Conservation (phyloP, 441 rosid genomes). For the Iberis amara region DNA sequence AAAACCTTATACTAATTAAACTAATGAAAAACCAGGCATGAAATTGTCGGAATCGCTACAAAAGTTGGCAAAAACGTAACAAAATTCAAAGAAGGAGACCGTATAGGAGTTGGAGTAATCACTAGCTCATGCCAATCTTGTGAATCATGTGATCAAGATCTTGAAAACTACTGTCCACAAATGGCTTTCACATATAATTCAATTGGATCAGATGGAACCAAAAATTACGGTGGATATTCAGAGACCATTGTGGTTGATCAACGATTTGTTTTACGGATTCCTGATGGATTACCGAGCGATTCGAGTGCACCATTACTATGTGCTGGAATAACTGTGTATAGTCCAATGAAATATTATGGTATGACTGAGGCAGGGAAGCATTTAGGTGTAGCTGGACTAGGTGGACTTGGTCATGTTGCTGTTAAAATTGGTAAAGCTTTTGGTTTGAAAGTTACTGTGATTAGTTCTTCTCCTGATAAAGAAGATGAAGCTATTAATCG, state of each 20-base stretch:
- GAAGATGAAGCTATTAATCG: conserved; percentile 51
- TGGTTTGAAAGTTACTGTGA: conserved; percentile 66
- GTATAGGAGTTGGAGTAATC: conserved; percentile 60
- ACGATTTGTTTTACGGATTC: conserved; percentile 31
- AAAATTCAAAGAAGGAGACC: conserved; percentile 53
- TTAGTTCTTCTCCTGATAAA: conserved; percentile 60
- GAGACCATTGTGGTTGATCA: conserved; percentile 52
- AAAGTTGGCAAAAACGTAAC: conserved; percentile 50
- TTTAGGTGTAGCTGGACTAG: conserved; percentile 59
- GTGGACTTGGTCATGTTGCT: conserved; percentile 71
- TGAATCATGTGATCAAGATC: conserved; percentile 44
- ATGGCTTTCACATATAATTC: conserved; percentile 51
- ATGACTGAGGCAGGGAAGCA: conserved; percentile 40
- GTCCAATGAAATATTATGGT: conserved; percentile 44
- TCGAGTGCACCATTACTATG: conserved; percentile 44
- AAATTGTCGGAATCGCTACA: conserved; percentile 52
- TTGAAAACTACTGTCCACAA: conserved; percentile 61
- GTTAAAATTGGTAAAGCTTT: conserved; percentile 68
- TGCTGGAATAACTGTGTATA: conserved; percentile 46
- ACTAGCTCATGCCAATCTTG: conserved; percentile 57
- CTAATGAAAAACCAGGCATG: conserved; percentile 40
- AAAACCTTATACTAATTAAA: background rate
- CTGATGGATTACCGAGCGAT: conserved; percentile 36
- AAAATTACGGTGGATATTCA: conserved; percentile 47
- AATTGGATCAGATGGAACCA: conserved; percentile 56